A percentile compares a stretch with the other conserved stretches of the same genome.
Evolutionary conservation across 2,329 filamentous ascomycete genomes (phyloP).

Genomic region (Nothomitra cinnamomea): DNA sequence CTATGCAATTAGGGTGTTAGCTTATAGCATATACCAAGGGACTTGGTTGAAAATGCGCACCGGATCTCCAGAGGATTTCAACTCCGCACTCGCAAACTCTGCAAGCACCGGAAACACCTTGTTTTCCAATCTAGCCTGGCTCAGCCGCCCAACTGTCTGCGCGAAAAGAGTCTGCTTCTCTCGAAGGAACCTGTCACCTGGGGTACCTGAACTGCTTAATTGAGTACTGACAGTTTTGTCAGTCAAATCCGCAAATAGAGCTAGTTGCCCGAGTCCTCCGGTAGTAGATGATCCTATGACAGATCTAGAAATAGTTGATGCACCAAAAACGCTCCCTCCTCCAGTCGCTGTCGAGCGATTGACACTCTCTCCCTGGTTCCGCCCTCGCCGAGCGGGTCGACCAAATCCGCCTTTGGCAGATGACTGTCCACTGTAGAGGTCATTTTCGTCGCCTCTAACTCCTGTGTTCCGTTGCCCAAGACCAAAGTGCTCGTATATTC

Average conservation of each 20-base stretch:
- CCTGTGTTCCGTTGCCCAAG: slow-evolving; percentile 38
- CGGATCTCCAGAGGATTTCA: slow-evolving; percentile 44
- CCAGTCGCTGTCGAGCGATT: slow-evolving; percentile 20
- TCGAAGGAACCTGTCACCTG: slow-evolving; percentile 59
- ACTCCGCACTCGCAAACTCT: slow-evolving; percentile 59
- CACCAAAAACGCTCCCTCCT: slow-evolving; percentile 43
- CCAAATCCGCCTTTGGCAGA: slow-evolving; percentile 32
- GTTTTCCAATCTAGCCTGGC: slow-evolving; percentile 50
- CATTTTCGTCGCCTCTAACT: slow-evolving; percentile 23
- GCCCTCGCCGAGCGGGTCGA: slow-evolving; percentile 20
- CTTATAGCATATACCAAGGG: not conserved
- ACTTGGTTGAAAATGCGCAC: slow-evolving; percentile 17
- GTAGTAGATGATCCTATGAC: slow-evolving; percentile 58
- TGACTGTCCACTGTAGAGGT: slow-evolving; percentile 19
- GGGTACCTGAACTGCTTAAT: slow-evolving; percentile 30
- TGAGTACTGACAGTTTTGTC: slow-evolving; percentile 35
- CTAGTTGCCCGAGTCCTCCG: slow-evolving; percentile 42
- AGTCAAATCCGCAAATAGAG: slow-evolving; percentile 54
- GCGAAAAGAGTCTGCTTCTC: slow-evolving; percentile 75
- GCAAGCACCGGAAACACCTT: slow-evolving; percentile 56
- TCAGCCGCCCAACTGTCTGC: slow-evolving; percentile 63
- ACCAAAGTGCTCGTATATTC: slow-evolving; percentile 93
- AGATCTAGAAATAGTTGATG: slow-evolving; percentile 60
- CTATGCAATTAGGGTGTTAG: slow-evolving; percentile 20
- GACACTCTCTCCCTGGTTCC: slow-evolving; percentile 13